Base-by-base conservation (phyloP, 75 land plant genomes). In the Selaginella moellendorffii region DNA sequence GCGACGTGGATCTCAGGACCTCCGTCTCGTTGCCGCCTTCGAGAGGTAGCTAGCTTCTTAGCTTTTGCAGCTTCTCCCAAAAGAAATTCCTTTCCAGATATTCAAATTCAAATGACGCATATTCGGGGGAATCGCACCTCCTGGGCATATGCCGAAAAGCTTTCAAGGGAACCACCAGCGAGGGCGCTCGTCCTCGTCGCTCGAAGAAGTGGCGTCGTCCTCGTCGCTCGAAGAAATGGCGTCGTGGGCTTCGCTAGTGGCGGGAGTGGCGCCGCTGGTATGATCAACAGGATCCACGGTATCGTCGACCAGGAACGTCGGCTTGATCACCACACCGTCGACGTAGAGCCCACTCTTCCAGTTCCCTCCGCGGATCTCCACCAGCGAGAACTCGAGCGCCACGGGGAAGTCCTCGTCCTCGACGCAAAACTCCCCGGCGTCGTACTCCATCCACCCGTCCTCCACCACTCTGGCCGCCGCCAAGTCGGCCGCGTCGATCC, bases 1-100 rank as follows among this genome's bases (percentile, higher is more conserved):
- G 76, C 9, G 76, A 69, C 25, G 72, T 74, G 10, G 74, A 66
- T 18, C 63, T 62, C 25, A 51, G 72, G 20, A 62, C 66, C 31
- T 70, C 67, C 24, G 66, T 36, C 21, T 54, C 72, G 9, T 64
- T 27, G 27, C 71, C 71, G 0, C 64, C 66, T 25, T 69, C 71
- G 19, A 36, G 46, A 36, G 46, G 46, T 14, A 36, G 46, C 14
- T 36, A n/a, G n/a, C n/a, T n/a, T n/a, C n/a, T n/a, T n/a, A n/a
- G n/a, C n/a, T n/a, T n/a, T n/a, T n/a, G n/a, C n/a, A n/a, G n/a
- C n/a, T n/a, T n/a, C n/a, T n/a, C n/a, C n/a, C n/a, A n/a, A n/a
- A n/a, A n/a, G n/a, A n/a, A n/a, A n/a, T n/a, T n/a, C n/a, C n/a
- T n/a, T n/a, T n/a, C n/a, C n/a, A n/a, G n/a, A n/a, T n/a, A n/a